phyloP scores from a whole-genome alignment of 106 monocot genomes.

The Hemerocallis citrina region DNA sequence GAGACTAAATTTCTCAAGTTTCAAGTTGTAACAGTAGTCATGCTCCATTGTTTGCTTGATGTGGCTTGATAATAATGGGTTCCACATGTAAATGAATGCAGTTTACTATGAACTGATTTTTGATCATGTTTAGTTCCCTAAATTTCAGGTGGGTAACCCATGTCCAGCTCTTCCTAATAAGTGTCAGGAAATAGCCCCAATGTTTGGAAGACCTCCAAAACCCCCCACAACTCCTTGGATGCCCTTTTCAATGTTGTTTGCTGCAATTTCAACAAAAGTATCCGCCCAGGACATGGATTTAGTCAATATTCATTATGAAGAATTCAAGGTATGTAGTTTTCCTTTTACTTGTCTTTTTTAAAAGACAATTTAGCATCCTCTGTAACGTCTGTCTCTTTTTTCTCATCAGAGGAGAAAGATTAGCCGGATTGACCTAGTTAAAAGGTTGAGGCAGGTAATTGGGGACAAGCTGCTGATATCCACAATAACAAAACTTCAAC shows the following conservation, averaged over 20 bases:
- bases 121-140: not conserved
- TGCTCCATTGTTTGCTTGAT: not conserved
- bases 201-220: constrained; percentile 21
- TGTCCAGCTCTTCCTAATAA: constrained; percentile 12
- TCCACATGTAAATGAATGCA: not conserved
- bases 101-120: not conserved
- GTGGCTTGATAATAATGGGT: not conserved
- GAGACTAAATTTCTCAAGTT: not conserved
- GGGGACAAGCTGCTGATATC: constrained; percentile 85
- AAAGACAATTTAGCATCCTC: not conserved
- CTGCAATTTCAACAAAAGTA: constrained; percentile 84
- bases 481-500: constrained; percentile 73
- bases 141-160: constrained; percentile 12
- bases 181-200: constrained; percentile 15
- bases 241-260: constrained; percentile 97
- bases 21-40: not conserved
- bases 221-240: constrained; percentile 76
- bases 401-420: constrained; percentile 49
- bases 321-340: constrained; percentile 58
- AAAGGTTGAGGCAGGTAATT: constrained; percentile 65
- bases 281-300: constrained; percentile 69
- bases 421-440: constrained; percentile 70
- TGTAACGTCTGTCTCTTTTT: not conserved
- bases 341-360: not conserved
- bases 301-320: constrained; percentile 64